Base-by-base conservation (phyloP, 2,329 filamentous ascomycete genomes). In the Cladophialophora psammophila region DNA sequence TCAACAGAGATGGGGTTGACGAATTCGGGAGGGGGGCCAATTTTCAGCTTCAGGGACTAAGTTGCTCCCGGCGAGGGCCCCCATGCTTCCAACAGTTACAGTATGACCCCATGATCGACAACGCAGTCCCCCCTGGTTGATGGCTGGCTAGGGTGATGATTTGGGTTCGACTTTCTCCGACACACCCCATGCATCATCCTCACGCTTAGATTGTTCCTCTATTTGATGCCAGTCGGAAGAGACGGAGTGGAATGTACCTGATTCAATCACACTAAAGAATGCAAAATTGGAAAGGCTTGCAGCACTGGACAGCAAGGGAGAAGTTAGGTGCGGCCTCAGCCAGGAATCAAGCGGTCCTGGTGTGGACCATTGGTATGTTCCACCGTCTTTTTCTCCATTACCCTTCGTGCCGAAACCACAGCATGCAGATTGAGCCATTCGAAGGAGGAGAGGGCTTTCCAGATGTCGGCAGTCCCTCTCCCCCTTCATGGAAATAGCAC, bases 61-160 rank as follows among this genome's bases (percentile, higher is more conserved):
- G 38, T n/a, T 7, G 15, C 45, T 52, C 35, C 59, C 45, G 48
- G 48, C 50, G 59, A 61, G 18, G 12, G 18, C 59, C 20, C 34
- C 48, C 34, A n/a, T 32, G 40, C 36, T 20, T 34, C 42, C 40
- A 52, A 42, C 13, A 15, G 2, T 38, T 26, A n/a, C n/a, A n/a
- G n/a, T n/a, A 55, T 35, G 52, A 26, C 42, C 59, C 59, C 59
- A 52, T 61, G 59, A 61, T 61, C 59, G 59, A 61, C 59, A 34
- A 48, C 59, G 59, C 59, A 61, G 45, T 53, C 34, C 20, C 50
- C 45, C 59, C 59, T 61, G 18, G 59, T 34, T 40, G 59, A 48
- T 61, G 59, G 59, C 59, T 54, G 59, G 59, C 59, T 38, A 32
- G 34, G 32, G n/a, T 26, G 59, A 61, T 32, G 34, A 50, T 12